Percentiles rank a stretch among this genome's conserved stretches.
Evolutionary conservation across 2,329 filamentous ascomycete species (phyloP).

Genomic region (Pseudocercospora eumusae): DNA sequence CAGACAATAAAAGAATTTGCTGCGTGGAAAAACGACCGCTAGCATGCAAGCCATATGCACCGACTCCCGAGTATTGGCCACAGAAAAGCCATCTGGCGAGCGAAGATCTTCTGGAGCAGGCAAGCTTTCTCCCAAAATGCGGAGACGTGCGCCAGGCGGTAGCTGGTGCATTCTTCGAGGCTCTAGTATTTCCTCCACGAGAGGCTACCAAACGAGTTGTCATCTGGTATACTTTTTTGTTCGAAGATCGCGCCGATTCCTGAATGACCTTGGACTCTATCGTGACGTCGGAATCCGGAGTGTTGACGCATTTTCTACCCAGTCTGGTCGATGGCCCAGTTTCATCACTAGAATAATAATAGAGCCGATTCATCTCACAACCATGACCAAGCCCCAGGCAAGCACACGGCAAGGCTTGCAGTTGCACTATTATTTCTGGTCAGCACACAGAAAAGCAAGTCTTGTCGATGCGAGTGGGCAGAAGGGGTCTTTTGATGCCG

Average conservation of each 20-base stretch:
- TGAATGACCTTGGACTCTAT: background rate
- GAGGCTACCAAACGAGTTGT: background rate
- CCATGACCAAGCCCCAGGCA: background rate
- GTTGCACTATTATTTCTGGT: no score
- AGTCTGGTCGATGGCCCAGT: background rate
- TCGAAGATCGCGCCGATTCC: background rate
- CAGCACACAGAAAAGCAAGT: conserved; percentile 6
- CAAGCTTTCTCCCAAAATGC: background rate
- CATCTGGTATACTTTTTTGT: background rate
- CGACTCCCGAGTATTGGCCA: background rate
- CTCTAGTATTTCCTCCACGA: background rate
- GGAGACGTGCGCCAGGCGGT: background rate
- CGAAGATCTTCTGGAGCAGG: no score
- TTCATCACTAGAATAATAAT: no score
- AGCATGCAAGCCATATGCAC: background rate
- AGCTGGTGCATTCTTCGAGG: background rate
- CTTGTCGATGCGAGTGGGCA: background rate
- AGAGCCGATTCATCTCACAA: conserved; percentile 1
- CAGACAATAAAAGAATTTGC: background rate
- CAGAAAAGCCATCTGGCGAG: background rate
- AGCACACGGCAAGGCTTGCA: background rate
- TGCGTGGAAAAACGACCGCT: background rate
- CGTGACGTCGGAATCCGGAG: background rate
- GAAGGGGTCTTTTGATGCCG: background rate
- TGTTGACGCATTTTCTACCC: background rate